A percentile compares a stretch with the other conserved stretches of the same genome.
Evolutionary conservation across 306 rosid species (phyloP).

Genomic region (Glycine soja): DNA sequence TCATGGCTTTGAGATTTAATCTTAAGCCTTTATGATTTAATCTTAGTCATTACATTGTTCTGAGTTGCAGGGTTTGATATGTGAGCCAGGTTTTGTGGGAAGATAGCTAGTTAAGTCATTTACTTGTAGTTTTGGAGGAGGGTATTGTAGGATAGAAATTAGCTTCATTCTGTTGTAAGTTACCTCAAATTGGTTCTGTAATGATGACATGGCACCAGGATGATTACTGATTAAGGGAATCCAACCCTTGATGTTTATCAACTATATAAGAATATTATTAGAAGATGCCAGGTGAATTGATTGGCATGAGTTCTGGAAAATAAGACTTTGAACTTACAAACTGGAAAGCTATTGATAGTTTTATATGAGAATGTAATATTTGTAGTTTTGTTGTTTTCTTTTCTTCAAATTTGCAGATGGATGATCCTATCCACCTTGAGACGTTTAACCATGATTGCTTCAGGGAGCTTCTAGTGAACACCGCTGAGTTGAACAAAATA

Average conservation of each 20-base stretch:
- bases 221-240: neutral
- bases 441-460: slow-evolving; percentile 85
- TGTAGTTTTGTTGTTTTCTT: slow-evolving; percentile 16
- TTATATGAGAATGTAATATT: slow-evolving; percentile 18
- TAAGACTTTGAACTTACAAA: slow-evolving; percentile 26
- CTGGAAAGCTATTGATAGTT: slow-evolving; percentile 21
- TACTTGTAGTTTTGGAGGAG: slow-evolving; percentile 7
- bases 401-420: slow-evolving; percentile 67
- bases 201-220: neutral
- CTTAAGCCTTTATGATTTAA: too few relatives aligned
- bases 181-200: slow-evolving; percentile 1
- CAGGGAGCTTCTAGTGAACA: slow-evolving; percentile 69
- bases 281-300: slow-evolving; percentile 8
- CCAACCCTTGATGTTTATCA: slow-evolving; percentile 6
- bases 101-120: slow-evolving; percentile 29
- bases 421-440: slow-evolving; percentile 75
- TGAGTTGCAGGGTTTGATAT: neutral
- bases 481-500: slow-evolving; percentile 51
- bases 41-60: neutral
- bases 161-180: slow-evolving; percentile 12
- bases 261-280: slow-evolving; percentile 1
- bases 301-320: slow-evolving; percentile 25
- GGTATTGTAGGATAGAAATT: slow-evolving; percentile 12
- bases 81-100: slow-evolving; percentile 10
- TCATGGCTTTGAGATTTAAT: too few relatives aligned